Conservation (phyloP, 495 filamentous ascomycete species). For the Cercophora scortea region DNA sequence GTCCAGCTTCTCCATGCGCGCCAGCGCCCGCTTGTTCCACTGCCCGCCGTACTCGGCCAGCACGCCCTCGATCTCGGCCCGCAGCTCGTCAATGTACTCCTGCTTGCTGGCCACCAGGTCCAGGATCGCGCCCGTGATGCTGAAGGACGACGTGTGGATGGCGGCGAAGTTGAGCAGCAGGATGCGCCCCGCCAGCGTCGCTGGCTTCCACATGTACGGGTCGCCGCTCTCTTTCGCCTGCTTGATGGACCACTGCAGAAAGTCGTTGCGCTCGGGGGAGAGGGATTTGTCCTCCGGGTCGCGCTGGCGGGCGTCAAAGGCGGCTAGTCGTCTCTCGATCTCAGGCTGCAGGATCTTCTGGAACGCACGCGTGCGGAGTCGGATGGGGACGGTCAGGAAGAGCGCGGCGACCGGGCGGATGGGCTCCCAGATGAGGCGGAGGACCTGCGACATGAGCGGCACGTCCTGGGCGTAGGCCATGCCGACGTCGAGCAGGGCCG, state of each 20-base stretch:
- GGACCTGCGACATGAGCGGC: conserved; percentile 18
- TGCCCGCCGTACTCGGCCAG: conserved; percentile 22
- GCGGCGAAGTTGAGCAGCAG: conserved; percentile 40
- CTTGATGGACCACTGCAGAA: conserved; percentile 31
- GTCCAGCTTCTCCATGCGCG: conserved; percentile 34
- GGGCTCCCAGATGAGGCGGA: conserved; percentile 28
- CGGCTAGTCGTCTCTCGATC: conserved; percentile 20
- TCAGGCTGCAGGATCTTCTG: conserved; percentile 24
- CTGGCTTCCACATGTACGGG: conserved; percentile 14
- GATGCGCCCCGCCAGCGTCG: conserved; percentile 24
- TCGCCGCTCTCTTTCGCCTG: conserved; percentile 22
- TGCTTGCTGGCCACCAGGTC: conserved; percentile 15
- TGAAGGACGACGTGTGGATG: conserved; percentile 43
- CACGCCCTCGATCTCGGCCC: conserved; percentile 40
- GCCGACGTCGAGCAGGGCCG: conserved; percentile 29
- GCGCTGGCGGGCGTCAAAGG: conserved; percentile 15
- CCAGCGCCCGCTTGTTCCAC: conserved; percentile 38
- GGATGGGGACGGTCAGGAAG: conserved; percentile 29
- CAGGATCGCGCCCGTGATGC: conserved; percentile 27
- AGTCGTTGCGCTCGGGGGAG: conserved; percentile 24
- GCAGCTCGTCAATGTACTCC: conserved; percentile 42
- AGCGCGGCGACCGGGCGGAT: conserved; percentile 30
- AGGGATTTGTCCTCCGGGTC: conserved; percentile 15
- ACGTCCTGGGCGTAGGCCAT: conserved; percentile 33
- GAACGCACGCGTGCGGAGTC: conserved; percentile 20